Base-by-base conservation (phyloP, 1,139 yeast genomes). In the Candida mesenterica region DNA sequence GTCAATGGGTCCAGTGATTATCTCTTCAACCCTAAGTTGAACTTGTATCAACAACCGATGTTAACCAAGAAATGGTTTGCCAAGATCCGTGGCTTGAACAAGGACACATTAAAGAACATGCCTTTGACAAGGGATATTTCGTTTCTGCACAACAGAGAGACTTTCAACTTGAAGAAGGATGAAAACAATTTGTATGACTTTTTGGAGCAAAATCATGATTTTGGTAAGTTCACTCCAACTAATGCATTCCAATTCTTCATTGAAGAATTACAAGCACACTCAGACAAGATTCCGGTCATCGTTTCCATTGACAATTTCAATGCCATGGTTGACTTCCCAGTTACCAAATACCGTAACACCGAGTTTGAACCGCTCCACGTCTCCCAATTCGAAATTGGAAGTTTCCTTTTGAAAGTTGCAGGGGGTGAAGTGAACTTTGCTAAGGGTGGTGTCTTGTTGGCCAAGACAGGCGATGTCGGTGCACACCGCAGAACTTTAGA, bases 31-130 rank as follows among this genome's bases (percentile, higher is more conserved):
- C 63, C 67, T 24, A 62, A 61, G 31, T 51, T 71, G 22, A 62
- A 65, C 18, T 53, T 66, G 34, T 87, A 79, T 56, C 82, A 79
- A 36, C 96, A 89, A 59, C 96, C 95, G 38, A 84, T 84, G 94
- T 76, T 72, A 50, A 68, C 85, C 39, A 79, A 79, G 50, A 69
- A 73, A 39, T 72, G 86, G 61, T 58, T 86, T 45, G 65, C 67
- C 45, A 79, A 77, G 57, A 64, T 82, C 37, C 65, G 75, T 36
- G 66, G 67, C 33, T 79, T 79, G 24, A 89, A 87, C 60, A 68
- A 64, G 43, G 66, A 59, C 2, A 52, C 68, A 4, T 71, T 86
- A 41, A 53, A 67, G 32, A 59, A 75, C 28, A 61, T 86, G 45
- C 64, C 67, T 32, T 61, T 84, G 42, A 56, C 78, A 2, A 58